Conservation (phyloP, 345 rosid species). For the Melastoma malabathricum region DNA sequence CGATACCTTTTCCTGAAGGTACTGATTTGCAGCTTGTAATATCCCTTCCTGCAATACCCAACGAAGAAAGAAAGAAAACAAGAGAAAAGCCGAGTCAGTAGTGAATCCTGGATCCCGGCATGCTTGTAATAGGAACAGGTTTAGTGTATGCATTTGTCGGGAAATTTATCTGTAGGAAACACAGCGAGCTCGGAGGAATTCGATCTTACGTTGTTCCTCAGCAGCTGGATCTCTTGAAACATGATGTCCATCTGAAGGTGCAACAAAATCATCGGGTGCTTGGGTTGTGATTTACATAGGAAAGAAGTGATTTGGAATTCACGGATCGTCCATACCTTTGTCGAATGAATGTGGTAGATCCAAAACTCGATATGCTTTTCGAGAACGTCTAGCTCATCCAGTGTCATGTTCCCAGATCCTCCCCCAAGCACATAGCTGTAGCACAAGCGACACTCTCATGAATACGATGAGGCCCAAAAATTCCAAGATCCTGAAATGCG, state of each 20-base stretch:
- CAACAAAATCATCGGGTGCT: no score
- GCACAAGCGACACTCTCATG: not conserved
- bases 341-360: constrained; percentile 69
- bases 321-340: constrained; percentile 37
- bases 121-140: no score
- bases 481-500: not conserved
- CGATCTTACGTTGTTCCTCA: constrained; percentile 52
- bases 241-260: constrained; percentile 51
- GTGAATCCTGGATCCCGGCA: no score
- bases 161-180: not conserved
- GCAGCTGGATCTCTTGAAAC: constrained; percentile 58
- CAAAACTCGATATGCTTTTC: constrained; percentile 84
- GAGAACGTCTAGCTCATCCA: constrained; percentile 57
- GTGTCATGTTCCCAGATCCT: constrained; percentile 46
- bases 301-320: no score
- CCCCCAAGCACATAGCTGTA: constrained; percentile 69
- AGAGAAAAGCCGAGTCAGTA: not conserved
- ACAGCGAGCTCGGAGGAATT: not conserved
- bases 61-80: not conserved
- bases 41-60: constrained; percentile 43
- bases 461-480: not conserved
- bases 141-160: no score
- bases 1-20: constrained; percentile 62
- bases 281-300: no score
- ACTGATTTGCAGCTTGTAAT: constrained; percentile 52